Percentiles rank a stretch among this genome's conserved stretches.
Conservation (phyloP, 805 yeast species). For the Candida mattraensis region DNA sequence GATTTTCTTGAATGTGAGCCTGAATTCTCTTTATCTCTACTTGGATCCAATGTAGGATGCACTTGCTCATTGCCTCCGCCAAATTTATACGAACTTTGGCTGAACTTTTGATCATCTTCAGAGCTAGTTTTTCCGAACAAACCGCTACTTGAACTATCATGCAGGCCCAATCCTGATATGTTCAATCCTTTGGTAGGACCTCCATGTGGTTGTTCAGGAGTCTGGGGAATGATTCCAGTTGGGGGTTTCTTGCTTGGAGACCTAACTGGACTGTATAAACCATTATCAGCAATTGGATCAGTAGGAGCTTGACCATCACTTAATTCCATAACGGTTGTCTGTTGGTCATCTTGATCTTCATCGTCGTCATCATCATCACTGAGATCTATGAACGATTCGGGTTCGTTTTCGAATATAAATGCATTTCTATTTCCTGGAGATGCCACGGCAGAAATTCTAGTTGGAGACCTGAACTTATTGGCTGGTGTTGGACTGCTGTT, state of each 20-base stretch:
- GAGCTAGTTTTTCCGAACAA: slow-evolving; percentile 1
- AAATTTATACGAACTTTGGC: slow-evolving; percentile 17
- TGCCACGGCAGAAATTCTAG: slow-evolving; percentile 10
- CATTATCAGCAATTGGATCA: too few species aligned
- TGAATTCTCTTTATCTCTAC: slow-evolving; percentile 16
- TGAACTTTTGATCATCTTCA: slow-evolving; percentile 14
- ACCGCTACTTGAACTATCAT: slow-evolving; percentile 4
- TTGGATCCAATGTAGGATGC: slow-evolving; percentile 3
- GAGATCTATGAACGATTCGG: slow-evolving; percentile 21
- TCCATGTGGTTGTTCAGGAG: slow-evolving; percentile 15
- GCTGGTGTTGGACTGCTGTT: slow-evolving; percentile 13
- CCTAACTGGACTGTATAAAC: slow-evolving; percentile 15
- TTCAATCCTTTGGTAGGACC: slow-evolving; percentile 23
- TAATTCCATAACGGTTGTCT: too few species aligned
- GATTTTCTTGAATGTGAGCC: slow-evolving; percentile 20
- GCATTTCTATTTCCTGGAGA: slow-evolving; percentile 26
- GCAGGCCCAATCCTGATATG: slow-evolving; percentile 20
- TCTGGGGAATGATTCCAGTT: slow-evolving; percentile 13
- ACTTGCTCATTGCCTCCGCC: slow-evolving; percentile 10
- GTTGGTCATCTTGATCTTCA: not conserved
- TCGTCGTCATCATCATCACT: slow-evolving; percentile 17
- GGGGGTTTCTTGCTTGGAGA: slow-evolving; percentile 18
- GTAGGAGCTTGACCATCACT: too few species aligned
- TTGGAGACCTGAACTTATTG: slow-evolving; percentile 11
- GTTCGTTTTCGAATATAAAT: slow-evolving; percentile 21